A percentile compares a stretch with the other conserved stretches of the same genome.
phyloP scores from a whole-genome alignment of 1,284 basidiomycete species.

The Apiotrichum veenhuisii region DNA sequence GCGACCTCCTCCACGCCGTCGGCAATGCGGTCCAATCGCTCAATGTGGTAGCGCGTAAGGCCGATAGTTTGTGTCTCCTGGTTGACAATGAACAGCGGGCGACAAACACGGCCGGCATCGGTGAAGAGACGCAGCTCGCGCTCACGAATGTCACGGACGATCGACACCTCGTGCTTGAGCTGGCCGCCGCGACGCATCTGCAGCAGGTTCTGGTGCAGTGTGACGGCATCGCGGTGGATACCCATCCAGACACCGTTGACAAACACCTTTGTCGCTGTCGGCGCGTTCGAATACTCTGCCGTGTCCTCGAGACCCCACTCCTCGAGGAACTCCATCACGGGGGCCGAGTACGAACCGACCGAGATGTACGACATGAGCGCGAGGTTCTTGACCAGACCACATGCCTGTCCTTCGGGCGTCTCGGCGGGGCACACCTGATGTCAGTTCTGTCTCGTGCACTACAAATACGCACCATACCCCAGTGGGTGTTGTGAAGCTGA shows the following conservation, averaged over 20 bases:
- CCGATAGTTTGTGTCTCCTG: slow-evolving; percentile 69
- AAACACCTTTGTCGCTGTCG: slow-evolving; percentile 92
- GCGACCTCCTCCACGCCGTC: slow-evolving; percentile 56
- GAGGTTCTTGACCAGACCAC: slow-evolving; percentile 97
- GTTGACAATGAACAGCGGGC: slow-evolving; percentile 96
- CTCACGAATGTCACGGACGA: slow-evolving; percentile 96
- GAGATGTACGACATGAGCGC: slow-evolving; percentile 98
- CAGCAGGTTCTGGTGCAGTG: slow-evolving; percentile 88
- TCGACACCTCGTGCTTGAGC: slow-evolving; percentile 91
- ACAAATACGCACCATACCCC: slow-evolving; percentile 77
- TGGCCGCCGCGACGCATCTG: slow-evolving; percentile 90
- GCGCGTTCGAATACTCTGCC: slow-evolving; percentile 82
- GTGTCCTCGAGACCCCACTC: slow-evolving; percentile 95
- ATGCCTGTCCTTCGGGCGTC: slow-evolving; percentile 98
- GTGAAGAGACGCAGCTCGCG: slow-evolving; percentile 91
- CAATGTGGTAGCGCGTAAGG: slow-evolving; percentile 79
- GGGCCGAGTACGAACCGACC: slow-evolving; percentile 91
- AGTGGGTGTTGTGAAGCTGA: slow-evolving; percentile 98
- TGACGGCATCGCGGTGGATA: slow-evolving; percentile 91
- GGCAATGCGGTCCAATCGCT: slow-evolving; percentile 47
- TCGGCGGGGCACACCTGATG: slow-evolving; percentile 80
- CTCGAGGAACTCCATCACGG: slow-evolving; percentile 97
- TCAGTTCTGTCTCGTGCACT: neutral
- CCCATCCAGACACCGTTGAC: slow-evolving; percentile 99
- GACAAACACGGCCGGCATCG: slow-evolving; percentile 92